Percentiles rank a stretch among this genome's conserved stretches.
Conservation (phyloP, 331 rosid genomes). For the Spiraea crenata region DNA sequence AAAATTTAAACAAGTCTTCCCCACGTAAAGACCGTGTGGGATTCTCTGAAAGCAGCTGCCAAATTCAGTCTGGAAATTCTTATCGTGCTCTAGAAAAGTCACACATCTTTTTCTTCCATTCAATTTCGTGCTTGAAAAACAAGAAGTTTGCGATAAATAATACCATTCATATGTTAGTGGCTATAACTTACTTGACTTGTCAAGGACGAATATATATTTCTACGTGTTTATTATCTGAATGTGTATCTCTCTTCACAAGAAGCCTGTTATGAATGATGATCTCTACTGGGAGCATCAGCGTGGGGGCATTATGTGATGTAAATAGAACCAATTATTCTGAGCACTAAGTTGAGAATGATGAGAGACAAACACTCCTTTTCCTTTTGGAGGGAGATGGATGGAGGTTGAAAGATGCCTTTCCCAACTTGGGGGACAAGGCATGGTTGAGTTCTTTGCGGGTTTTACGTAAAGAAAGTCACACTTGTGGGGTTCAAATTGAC, state of each 20-base stretch:
- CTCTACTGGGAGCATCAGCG: too few species aligned
- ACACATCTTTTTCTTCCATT: constrained; percentile 24
- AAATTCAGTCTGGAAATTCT: constrained; percentile 22
- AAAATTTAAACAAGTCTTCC: constrained; percentile 20
- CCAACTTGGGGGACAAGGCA: constrained; percentile 55
- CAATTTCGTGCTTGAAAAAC: constrained; percentile 13
- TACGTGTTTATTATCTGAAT: too few species aligned
- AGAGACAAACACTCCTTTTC: constrained; percentile 33
- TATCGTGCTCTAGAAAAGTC: constrained; percentile 24
- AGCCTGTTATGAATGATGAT: too few species aligned
- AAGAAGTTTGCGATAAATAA: constrained; percentile 18
- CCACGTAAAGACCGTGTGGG: constrained; percentile 36
- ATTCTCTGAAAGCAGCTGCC: constrained; percentile 24
- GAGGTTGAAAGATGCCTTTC: constrained; percentile 50
- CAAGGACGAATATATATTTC: too few species aligned
- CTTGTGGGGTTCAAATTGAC: constrained; percentile 33
- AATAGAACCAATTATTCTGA: constrained; percentile 33
- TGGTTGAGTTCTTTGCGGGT: constrained; percentile 48
- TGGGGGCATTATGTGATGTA: constrained; percentile 25
- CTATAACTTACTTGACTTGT: too few species aligned
- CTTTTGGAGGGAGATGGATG: constrained; percentile 32
- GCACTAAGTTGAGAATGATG: constrained; percentile 50
- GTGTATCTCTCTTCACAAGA: too few species aligned
- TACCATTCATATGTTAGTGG: not conserved
- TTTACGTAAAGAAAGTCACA: constrained; percentile 26